Evolutionary conservation across 1,139 yeast species (phyloP).

Genomic region (Debaryomycetaceae sp.): DNA sequence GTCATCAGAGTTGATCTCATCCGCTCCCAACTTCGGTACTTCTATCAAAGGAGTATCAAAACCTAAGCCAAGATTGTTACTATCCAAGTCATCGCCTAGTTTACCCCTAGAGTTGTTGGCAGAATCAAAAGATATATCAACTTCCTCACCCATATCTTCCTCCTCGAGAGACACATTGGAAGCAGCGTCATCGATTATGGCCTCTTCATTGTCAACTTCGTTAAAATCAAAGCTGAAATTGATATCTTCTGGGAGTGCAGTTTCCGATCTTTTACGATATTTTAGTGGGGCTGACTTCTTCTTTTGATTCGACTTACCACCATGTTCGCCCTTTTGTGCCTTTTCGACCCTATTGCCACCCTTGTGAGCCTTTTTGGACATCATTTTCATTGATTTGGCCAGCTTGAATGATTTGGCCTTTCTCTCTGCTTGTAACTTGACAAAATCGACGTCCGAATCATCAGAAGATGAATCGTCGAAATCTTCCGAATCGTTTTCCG

Average conservation of each 20-base stretch:
- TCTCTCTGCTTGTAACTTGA: constrained; percentile 63
- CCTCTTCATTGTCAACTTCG: constrained; percentile 19
- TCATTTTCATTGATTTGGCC: constrained; percentile 38
- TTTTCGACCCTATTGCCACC: constrained; percentile 1
- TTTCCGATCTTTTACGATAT: constrained; percentile 37
- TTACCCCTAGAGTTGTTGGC: constrained; percentile 4
- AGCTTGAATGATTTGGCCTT: constrained; percentile 54
- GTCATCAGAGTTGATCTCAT: constrained; percentile 59
- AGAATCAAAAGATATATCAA: constrained; percentile 16
- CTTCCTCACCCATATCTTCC: constrained; percentile 73
- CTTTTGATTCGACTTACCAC: constrained; percentile 9
- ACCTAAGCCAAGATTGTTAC: constrained; percentile 29
- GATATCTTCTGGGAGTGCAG: constrained; percentile 46
- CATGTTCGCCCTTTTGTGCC: constrained; percentile 5
- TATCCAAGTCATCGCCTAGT: background rate
- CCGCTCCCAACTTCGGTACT: constrained; percentile 52
- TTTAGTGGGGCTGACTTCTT: constrained; percentile 21
- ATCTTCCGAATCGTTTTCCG: constrained; percentile 31
- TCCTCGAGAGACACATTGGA: constrained; percentile 20
- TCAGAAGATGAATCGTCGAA: constrained; percentile 48
- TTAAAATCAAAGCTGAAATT: constrained; percentile 59
- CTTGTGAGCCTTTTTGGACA: constrained; percentile 4
- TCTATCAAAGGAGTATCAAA: constrained; percentile 37
- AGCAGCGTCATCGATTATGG: constrained; percentile 17
- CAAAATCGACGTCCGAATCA: constrained; percentile 70